Base-by-base conservation (phyloP, 768 basidiomycete species). In the Leucocoprinus leucothites region DNA sequence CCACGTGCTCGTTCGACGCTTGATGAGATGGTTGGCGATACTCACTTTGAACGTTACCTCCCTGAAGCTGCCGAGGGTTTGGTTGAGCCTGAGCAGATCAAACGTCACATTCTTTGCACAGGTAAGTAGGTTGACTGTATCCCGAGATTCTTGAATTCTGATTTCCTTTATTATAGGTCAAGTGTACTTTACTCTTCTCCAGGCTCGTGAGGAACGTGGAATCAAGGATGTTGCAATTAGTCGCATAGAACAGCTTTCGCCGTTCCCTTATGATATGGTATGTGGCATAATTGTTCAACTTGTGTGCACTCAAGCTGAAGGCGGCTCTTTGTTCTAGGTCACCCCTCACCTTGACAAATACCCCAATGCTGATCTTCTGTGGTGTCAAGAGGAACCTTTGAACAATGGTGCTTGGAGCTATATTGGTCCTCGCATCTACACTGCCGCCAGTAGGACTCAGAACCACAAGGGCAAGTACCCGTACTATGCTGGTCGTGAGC, bases 381-480 rank as follows among this genome's bases (percentile, higher is more conserved):
- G 96, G 95, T 92, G 89, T 65, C 94, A 97, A 80, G 94, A 97
- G 73, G 94, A 98, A 71, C 96, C 97, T 14, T 74, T 98, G 61
- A 99, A 99, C 78, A 94, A 94, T 64, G 97, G 97, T 61, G 86
- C 93, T 1, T 99, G 97, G 97, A 91, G 89, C 40, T 97, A 99
- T 66, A 85, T 97, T 57, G 94, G 91, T 22, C 91, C 94, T 44
- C 85, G 95, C 53, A 86, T 98, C 65, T 86, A 89, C 69, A 98
- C 96, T 43, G 94, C 96, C n/a, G 87, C 90, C 45, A 85, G 87
- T 63, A 79, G 91, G 74, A 96, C 95, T 4, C 77, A 89, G 68
- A 80, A 97, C 72, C 97, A 99, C 75, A 85, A 85, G 72, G 85
- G 85, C 67, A 94, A 95, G 72, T 91, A 93, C 66, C 90, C 95